These are phyloP conservation scores for Lichtheimia ramosa DNA, from an alignment of 371 early-diverging fungal species.

Conservation along the genomic window DNA sequence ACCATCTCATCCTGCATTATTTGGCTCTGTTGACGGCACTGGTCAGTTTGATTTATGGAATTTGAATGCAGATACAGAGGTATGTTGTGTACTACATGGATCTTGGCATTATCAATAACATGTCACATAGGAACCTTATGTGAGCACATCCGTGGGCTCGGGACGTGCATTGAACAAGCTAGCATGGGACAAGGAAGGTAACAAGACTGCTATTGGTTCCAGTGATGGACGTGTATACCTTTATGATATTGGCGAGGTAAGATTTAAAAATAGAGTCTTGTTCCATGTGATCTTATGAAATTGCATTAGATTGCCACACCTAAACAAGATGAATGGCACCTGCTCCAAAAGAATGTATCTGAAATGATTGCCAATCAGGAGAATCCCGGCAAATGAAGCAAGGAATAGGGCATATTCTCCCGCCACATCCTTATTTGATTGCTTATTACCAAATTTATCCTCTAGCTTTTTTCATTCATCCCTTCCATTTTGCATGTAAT, in stretches of 20 bases:
- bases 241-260: conserved; percentile 90
- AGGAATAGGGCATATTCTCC: too few species aligned
- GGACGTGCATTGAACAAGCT: conserved; percentile 90
- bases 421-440: too few species aligned
- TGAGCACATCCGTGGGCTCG: conserved; percentile 64
- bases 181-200: conserved; percentile 90
- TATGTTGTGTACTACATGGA: conserved; percentile 12
- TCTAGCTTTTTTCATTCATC: too few species aligned
- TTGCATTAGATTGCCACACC: conserved; percentile 54
- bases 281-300: background rate
- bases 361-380: conserved; percentile 65
- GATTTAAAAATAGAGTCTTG: background rate
- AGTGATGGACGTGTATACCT: conserved; percentile 87
- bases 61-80: conserved; percentile 86
- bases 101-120: background rate
- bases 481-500: too few species aligned
- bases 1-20: conserved; percentile 90
- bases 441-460: too few species aligned
- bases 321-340: conserved; percentile 68
- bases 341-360: conserved; percentile 65
- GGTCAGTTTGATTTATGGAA: conserved; percentile 92
- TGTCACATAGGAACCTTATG: conserved; percentile 58
- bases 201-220: conserved; percentile 80
- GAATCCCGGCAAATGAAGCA: conserved; percentile 25
- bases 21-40: conserved; percentile 89